These are phyloP conservation scores for Penicillium daleae DNA, from an alignment of 495 filamentous ascomycete genomes.

Conservation along the genomic window DNA sequence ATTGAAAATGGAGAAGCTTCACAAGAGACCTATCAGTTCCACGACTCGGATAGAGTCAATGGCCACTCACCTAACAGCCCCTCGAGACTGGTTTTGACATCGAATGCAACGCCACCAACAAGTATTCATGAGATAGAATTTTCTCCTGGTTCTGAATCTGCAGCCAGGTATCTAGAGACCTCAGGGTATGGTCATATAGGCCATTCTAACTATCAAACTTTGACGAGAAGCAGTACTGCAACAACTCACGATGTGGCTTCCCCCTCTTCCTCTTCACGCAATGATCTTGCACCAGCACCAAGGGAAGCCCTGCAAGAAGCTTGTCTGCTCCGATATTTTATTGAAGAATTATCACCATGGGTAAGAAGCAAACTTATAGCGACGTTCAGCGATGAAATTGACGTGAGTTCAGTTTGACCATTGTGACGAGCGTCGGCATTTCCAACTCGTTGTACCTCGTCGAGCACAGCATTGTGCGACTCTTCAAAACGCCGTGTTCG, in stretches of 20 bases:
- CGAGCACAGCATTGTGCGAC: constrained; percentile 25
- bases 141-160: background rate
- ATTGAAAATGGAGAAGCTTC: background rate
- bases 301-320: constrained; percentile 22
- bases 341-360: constrained; percentile 37
- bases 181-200: background rate
- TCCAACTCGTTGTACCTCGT: constrained; percentile 27
- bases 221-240: background rate
- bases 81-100: background rate
- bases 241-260: background rate
- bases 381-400: background rate
- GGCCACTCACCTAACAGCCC: background rate
- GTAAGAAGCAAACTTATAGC: constrained; percentile 14
- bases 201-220: background rate
- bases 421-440: constrained; percentile 32
- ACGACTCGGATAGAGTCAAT: background rate
- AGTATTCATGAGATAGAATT: background rate
- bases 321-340: constrained; percentile 33
- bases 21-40: background rate
- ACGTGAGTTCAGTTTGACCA: constrained; percentile 29
- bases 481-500: constrained; percentile 31
- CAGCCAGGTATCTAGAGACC: background rate
- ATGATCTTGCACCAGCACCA: background rate
- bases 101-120: background rate
- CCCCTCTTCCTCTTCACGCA: constrained; percentile 6